Percentiles rank a stretch among this genome's conserved stretches.
These are phyloP conservation scores for Claviceps capensis DNA, from an alignment of 2,329 filamentous ascomycete species.

Conservation along the genomic window DNA sequence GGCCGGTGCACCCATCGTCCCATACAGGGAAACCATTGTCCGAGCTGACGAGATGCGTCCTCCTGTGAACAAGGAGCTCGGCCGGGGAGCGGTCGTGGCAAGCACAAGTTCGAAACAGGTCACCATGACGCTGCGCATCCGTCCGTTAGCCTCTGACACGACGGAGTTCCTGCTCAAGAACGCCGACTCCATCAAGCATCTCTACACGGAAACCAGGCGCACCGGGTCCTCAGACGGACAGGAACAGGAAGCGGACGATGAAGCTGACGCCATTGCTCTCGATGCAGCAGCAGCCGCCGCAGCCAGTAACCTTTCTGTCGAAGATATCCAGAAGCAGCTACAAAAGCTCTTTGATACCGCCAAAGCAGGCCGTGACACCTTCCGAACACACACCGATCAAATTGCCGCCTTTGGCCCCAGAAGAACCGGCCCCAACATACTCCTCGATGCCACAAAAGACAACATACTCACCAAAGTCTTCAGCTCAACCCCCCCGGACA, in stretches of 20 bases:
- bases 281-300: slow-evolving; percentile 45
- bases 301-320: slow-evolving; percentile 49
- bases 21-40: slow-evolving; percentile 87
- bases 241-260: slow-evolving; percentile 10
- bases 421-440: slow-evolving; percentile 72
- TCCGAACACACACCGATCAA: slow-evolving; percentile 62
- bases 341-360: slow-evolving; percentile 52
- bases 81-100: slow-evolving; percentile 64
- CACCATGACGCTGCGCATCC: slow-evolving; percentile 59
- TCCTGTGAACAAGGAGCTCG: slow-evolving; percentile 71
- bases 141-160: slow-evolving; percentile 63
- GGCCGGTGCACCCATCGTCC: slow-evolving; percentile 85
- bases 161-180: slow-evolving; percentile 82
- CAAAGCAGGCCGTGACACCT: slow-evolving; percentile 58
- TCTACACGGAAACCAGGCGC: slow-evolving; percentile 56
- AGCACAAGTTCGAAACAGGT: slow-evolving; percentile 78
- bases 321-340: slow-evolving; percentile 67
- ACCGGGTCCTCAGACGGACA: slow-evolving; percentile 18
- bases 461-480: slow-evolving; percentile 63
- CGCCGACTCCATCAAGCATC: slow-evolving; percentile 58
- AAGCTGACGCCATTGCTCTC: slow-evolving; percentile 30
- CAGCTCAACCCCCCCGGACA: slow-evolving; percentile 20
- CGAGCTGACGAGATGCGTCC: slow-evolving; percentile 83
- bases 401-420: slow-evolving; percentile 86
- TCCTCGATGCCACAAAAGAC: slow-evolving; percentile 68